Conservation (phyloP, 2,329 filamentous ascomycete genomes). For the Paracorniculantispora psalliotae region DNA sequence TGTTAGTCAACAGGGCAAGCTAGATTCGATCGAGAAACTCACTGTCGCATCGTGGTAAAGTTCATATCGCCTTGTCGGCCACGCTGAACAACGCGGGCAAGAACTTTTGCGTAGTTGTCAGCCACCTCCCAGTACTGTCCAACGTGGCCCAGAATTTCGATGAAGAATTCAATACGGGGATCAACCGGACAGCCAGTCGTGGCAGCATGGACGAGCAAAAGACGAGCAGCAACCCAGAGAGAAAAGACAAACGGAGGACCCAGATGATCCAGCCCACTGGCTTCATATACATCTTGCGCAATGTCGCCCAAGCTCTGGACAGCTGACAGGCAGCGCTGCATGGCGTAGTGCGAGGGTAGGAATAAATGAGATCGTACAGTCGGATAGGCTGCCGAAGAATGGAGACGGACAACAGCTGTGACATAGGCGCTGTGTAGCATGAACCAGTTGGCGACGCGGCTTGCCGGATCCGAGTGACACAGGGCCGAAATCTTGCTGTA, state of each 20-base stretch:
- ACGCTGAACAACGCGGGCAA: conserved; percentile 34
- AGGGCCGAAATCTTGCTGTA: conserved; percentile 41
- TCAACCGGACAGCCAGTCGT: conserved; percentile 33
- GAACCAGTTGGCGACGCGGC: conserved; percentile 42
- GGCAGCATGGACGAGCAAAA: conserved; percentile 38
- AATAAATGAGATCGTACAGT: conserved; percentile 36
- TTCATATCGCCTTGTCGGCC: conserved; percentile 31
- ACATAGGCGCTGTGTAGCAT: conserved; percentile 43
- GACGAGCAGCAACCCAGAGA: conserved; percentile 37
- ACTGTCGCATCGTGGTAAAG: conserved; percentile 38
- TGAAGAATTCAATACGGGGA: conserved; percentile 38
- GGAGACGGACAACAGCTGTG: conserved; percentile 38
- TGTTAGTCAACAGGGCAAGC: not conserved
- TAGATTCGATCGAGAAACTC: conserved; percentile 11
- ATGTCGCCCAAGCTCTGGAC: conserved; percentile 41
- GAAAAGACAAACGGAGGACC: conserved; percentile 41
- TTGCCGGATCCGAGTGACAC: conserved; percentile 41
- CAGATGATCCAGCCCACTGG: conserved; percentile 37
- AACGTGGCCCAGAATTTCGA: conserved; percentile 36
- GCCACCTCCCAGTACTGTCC: conserved; percentile 42
- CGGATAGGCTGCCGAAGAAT: conserved; percentile 40
- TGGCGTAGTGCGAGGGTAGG: conserved; percentile 39
- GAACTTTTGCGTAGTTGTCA: conserved; percentile 36
- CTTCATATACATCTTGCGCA: conserved; percentile 38
- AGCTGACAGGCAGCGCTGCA: conserved; percentile 40